These are phyloP conservation scores for Epichloe scottii DNA, from an alignment of 2,329 filamentous ascomycete genomes.

Conservation along the genomic window DNA sequence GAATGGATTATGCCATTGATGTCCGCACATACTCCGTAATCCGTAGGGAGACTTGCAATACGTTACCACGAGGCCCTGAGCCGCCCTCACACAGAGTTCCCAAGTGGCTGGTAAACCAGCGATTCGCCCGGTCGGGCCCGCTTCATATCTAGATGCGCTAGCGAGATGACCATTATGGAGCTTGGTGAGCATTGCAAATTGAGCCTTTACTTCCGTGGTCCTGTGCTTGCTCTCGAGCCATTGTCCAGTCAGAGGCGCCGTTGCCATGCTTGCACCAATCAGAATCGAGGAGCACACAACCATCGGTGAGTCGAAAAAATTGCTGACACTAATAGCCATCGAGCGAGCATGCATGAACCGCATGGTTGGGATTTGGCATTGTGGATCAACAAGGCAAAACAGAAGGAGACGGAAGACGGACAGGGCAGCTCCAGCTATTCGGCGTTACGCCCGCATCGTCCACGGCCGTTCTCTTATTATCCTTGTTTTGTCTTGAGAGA, in stretches of 20 bases:
- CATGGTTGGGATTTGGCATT: constrained; percentile 4
- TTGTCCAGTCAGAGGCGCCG: constrained; percentile 6
- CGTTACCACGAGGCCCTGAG: neutral
- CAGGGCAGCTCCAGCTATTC: neutral
- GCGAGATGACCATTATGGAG: neutral
- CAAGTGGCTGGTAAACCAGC: neutral
- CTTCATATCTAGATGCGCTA: neutral
- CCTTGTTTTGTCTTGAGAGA: constrained; percentile 1
- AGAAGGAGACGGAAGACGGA: neutral
- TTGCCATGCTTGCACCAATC: neutral
- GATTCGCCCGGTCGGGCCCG: constrained; percentile 1
- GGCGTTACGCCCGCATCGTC: neutral
- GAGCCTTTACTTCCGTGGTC: neutral
- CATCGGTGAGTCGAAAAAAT: constrained; percentile 5
- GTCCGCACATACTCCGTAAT: no score
- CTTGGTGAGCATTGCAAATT: neutral
- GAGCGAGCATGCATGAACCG: constrained; percentile 7
- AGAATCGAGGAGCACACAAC: neutral
- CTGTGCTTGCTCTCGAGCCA: constrained; percentile 1
- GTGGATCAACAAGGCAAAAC: neutral
- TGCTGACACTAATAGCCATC: neutral
- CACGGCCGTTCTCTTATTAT: neutral
- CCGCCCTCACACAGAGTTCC: neutral
- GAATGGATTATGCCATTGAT: neutral
- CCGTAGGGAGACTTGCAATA: neutral